Base-by-base conservation (phyloP, 2,329 filamentous ascomycete genomes). In the Trichoderma sp. region DNA sequence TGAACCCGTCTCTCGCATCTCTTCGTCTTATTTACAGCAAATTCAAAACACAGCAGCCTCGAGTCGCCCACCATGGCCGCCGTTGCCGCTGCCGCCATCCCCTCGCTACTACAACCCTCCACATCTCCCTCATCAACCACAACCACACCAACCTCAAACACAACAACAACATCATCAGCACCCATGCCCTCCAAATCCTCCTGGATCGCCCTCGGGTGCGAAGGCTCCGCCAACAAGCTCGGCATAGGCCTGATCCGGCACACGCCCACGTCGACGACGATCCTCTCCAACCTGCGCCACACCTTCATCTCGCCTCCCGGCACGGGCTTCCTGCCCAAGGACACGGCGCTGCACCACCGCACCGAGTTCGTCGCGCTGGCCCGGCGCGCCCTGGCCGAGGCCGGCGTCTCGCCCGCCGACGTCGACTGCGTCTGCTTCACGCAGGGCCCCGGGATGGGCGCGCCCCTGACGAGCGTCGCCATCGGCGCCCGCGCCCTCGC, bases 181-280 rank as follows among this genome's bases (percentile, higher is more conserved):
- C 7, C 19, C 0, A 6, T 39, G 14, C 3, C 50, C 44, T 19
- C 17, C 19, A 66, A 66, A 39, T 57, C 64, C 44, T 66, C 79
- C 65, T 82, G 82, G 73, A 81, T 86, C 68, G 82, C 85, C 71
- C 78, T 88, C 68, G 85, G 85, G 69, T 85, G 83, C 75, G 95
- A 99, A 82, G 94, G 95, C 77, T 97, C 92, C 65, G 95, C 95
- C 78, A 99, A 99, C 83, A 99, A 99, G 80, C 88, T 99, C 60
- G 95, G 94, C 70, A 90, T 98, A 66, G 95, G 95, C 73, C 83
- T 99, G 66, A 97, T 99, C 76, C 85, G 88, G 26, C 95, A 98
- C 81, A 83, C 88, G 64, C 78, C 72, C 75, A 78, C 73, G 66
- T 78, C 80, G 66, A 79, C 83, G 66, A 80, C 82, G 44, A 89